These are phyloP conservation scores for Albizia julibrissin DNA, from an alignment of 306 rosid species.

Conservation along the genomic window DNA sequence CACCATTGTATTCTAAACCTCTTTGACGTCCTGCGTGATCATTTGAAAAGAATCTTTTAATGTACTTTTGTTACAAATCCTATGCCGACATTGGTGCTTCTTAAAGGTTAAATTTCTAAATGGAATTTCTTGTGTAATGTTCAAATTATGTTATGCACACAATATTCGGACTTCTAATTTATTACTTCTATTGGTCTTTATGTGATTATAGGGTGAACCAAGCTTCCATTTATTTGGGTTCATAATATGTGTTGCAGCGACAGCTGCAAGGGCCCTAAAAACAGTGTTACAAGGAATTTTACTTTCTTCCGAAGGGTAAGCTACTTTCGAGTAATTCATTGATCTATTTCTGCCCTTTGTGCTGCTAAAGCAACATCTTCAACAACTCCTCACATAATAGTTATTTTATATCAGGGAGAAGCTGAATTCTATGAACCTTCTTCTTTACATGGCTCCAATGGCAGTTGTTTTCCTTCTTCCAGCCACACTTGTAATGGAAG, in stretches of 20 bases:
- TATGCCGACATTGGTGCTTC: slow-evolving; percentile 1
- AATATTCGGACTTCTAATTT: slow-evolving; percentile 30
- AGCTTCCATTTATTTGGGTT: slow-evolving; percentile 99
- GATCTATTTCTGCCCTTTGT: not conserved
- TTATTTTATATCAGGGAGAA: slow-evolving; percentile 70
- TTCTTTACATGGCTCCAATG: slow-evolving; percentile 98
- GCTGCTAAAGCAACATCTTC: not conserved
- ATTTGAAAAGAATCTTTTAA: not conserved
- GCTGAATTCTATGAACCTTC: slow-evolving; percentile 99
- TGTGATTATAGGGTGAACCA: slow-evolving; percentile 81
- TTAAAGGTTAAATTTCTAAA: not conserved
- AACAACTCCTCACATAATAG: slow-evolving; percentile 35
- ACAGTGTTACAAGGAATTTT: slow-evolving; percentile 95
- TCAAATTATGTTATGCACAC: not conserved
- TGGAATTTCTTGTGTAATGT: slow-evolving; percentile 5
- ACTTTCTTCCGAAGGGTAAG: slow-evolving; percentile 98
- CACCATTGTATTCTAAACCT: slow-evolving; percentile 1
- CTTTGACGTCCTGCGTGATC: not conserved
- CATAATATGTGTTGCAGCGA: slow-evolving; percentile 86
- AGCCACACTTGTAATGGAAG: slow-evolving; percentile 95
- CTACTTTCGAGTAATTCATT: not conserved
- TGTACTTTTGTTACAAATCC: not conserved
- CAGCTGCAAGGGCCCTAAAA: slow-evolving; percentile 97
- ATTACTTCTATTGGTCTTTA: slow-evolving; percentile 25
- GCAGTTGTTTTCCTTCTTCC: slow-evolving; percentile 99